Conservation (phyloP, 1,139 yeast genomes). For the Hansenula lynferdii region DNA sequence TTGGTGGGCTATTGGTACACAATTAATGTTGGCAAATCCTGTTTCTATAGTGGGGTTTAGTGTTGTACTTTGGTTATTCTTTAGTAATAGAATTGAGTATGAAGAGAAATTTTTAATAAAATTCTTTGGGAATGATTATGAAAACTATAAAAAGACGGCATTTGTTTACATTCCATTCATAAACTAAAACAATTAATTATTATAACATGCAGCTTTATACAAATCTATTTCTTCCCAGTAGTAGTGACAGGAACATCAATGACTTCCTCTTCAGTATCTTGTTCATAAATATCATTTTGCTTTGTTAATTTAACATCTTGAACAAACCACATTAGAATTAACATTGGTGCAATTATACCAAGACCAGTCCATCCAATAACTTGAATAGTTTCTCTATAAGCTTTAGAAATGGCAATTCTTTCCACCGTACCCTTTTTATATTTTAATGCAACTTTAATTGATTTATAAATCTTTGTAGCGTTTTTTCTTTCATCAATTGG, state of each 20-base stretch:
- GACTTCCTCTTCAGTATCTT: neutral
- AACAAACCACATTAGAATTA: conserved; percentile 16
- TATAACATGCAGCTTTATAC: too few species aligned
- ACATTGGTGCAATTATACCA: conserved; percentile 17
- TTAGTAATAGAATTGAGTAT: conserved; percentile 53
- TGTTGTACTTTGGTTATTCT: conserved; percentile 58
- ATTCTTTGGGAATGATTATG: conserved; percentile 70
- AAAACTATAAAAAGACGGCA: conserved; percentile 42
- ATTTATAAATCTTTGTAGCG: conserved; percentile 17
- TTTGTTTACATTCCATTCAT: conserved; percentile 65
- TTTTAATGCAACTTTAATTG: conserved; percentile 13
- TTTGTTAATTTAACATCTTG: conserved; percentile 14
- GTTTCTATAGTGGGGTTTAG: conserved; percentile 43
- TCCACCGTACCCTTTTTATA: conserved; percentile 16
- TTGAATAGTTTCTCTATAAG: conserved; percentile 19
- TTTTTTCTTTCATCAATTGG: conserved; percentile 10
- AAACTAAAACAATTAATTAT: too few species aligned
- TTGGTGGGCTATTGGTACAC: conserved; percentile 91
- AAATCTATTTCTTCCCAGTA: neutral
- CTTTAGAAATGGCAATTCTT: conserved; percentile 20
- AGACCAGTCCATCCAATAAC: conserved; percentile 17
- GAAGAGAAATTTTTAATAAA: conserved; percentile 63
- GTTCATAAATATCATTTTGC: conserved; percentile 7
- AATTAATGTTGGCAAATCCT: conserved; percentile 64
- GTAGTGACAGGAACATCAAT: neutral